phyloP scores from a whole-genome alignment of 2,329 filamentous ascomycete species.

The Ascochyta rabiei region DNA sequence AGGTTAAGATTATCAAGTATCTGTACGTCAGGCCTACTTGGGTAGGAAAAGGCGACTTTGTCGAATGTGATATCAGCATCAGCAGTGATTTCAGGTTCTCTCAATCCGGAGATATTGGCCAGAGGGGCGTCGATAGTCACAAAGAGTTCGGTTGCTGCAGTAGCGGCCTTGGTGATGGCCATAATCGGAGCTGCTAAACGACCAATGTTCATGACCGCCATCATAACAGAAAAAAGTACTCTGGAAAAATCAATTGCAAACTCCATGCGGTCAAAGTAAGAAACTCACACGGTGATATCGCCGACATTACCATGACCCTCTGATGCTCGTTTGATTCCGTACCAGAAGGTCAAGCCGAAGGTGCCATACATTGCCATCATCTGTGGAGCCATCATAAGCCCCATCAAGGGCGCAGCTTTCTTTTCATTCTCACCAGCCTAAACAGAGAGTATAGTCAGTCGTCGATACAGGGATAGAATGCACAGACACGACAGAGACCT shows the following conservation, averaged over 20 bases:
- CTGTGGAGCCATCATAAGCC: constrained; percentile 41
- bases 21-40: constrained; percentile 63
- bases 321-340: constrained; percentile 44
- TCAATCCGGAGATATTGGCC: constrained; percentile 37
- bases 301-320: constrained; percentile 41
- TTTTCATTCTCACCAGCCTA: constrained; percentile 34
- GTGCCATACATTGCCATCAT: constrained; percentile 47
- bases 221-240: constrained; percentile 49
- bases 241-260: constrained; percentile 14
- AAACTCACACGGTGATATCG: constrained; percentile 40
- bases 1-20: constrained; percentile 67
- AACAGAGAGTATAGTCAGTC: background rate
- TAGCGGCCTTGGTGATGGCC: constrained; percentile 42
- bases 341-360: constrained; percentile 49
- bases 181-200: constrained; percentile 41
- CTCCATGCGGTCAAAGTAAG: background rate
- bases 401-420: constrained; percentile 41
- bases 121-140: constrained; percentile 43
- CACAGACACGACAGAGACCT: background rate
- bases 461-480: background rate
- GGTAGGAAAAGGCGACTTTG: constrained; percentile 47
- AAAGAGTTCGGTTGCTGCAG: constrained; percentile 46
- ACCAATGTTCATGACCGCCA: constrained; percentile 44
- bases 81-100: constrained; percentile 43
- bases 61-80: constrained; percentile 44